These are phyloP conservation scores for Penicillium cosmopolitanum DNA, from an alignment of 495 filamentous ascomycete genomes.

Conservation along the genomic window DNA sequence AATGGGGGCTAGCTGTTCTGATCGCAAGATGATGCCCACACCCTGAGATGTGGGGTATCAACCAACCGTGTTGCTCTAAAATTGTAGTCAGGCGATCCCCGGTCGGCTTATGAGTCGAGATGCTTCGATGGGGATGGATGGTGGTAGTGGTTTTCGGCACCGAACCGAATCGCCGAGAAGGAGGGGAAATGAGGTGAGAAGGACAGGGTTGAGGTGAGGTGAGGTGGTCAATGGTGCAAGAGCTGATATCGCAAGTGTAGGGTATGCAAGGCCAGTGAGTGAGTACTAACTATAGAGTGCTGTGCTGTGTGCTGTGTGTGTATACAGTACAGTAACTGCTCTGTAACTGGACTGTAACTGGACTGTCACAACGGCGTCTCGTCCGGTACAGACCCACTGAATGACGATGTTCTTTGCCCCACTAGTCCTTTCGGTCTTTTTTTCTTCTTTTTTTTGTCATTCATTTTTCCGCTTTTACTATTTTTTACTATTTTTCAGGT, in stretches of 20 bases:
- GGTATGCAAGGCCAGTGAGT: neutral
- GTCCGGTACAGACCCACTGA: slow-evolving; percentile 6
- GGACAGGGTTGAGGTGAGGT: neutral
- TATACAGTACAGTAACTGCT: neutral
- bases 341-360: neutral
- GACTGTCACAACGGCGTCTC: neutral
- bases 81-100: slow-evolving; percentile 19
- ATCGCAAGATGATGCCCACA: slow-evolving; percentile 27
- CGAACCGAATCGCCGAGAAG: neutral
- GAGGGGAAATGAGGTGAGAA: neutral
- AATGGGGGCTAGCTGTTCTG: slow-evolving; percentile 3
- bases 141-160: neutral
- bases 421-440: slow-evolving; percentile 15
- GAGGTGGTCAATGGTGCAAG: neutral
- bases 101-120: slow-evolving; percentile 6
- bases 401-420: slow-evolving; percentile 13
- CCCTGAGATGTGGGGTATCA: slow-evolving; percentile 25
- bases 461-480: slow-evolving; percentile 9
- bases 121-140: slow-evolving; percentile 1
- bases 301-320: neutral
- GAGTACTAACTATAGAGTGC: too few species aligned
- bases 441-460: slow-evolving; percentile 9
- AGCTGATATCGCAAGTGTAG: neutral
- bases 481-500: slow-evolving; percentile 15
- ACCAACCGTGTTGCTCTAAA: neutral